Conservation (phyloP, 192 early-diverging fungal species). For the Chytriomyces hyalinus region DNA sequence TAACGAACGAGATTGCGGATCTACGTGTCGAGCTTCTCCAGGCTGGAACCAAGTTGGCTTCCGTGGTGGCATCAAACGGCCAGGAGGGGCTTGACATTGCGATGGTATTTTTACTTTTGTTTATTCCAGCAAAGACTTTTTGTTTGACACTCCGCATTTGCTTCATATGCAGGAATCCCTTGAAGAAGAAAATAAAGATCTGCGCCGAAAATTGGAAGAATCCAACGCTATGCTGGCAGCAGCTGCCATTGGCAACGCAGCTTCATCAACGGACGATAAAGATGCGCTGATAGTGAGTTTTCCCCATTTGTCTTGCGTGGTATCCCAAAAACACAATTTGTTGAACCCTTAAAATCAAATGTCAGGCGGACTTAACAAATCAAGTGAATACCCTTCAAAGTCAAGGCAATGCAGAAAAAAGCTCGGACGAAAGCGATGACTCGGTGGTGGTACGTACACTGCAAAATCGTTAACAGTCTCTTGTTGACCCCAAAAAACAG, state of each 20-base stretch:
- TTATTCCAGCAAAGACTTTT: neutral
- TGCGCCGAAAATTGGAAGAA: constrained; percentile 1
- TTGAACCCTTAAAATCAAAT: no score
- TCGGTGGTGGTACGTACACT: no score
- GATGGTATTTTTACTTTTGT: neutral
- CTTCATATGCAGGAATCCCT: neutral
- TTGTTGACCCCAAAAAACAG: neutral
- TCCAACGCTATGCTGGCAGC: neutral
- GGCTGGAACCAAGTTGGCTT: neutral
- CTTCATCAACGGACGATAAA: no score
- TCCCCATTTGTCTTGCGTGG: no score
- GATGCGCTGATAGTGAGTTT: no score
- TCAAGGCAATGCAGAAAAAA: no score
- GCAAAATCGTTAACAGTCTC: no score
- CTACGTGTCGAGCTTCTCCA: neutral
- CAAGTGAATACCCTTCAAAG: no score
- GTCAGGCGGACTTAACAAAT: no score
- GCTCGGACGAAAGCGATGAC: no score
- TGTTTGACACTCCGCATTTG: no score
- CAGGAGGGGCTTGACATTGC: neutral
- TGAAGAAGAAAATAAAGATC: constrained; percentile 2
- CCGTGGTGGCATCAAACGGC: neutral
- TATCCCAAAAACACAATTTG: no score
- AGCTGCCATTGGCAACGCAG: neutral
- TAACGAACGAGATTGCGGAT: neutral